These are phyloP conservation scores for Phytophthora cajani DNA, from an alignment of 352 stramenopile genomes.

Conservation along the genomic window DNA sequence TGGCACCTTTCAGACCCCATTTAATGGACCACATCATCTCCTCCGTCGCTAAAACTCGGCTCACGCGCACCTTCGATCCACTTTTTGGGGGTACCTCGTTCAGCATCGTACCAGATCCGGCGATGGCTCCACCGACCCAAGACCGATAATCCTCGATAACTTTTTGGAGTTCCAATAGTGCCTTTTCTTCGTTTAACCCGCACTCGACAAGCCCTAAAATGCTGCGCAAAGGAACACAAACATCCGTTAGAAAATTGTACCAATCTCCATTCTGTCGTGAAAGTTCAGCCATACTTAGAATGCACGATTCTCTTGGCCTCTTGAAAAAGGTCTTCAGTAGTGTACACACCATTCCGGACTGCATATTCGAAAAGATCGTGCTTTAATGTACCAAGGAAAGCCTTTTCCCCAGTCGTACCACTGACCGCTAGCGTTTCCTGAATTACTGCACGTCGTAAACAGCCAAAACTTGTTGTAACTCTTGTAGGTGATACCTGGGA, in stretches of 20 bases:
- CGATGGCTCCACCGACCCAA: conserved; percentile 51
- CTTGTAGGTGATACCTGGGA: conserved; percentile 79
- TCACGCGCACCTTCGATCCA: conserved; percentile 43
- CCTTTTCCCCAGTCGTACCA: conserved; percentile 62
- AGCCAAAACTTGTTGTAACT: conserved; percentile 80
- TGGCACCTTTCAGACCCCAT: conserved; percentile 84
- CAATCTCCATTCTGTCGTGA: not conserved
- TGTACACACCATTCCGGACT: conserved; percentile 46
- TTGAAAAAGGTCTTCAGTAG: conserved; percentile 39
- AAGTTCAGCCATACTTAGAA: conserved; percentile 53
- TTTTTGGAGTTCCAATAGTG: conserved; percentile 59
- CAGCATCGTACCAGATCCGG: conserved; percentile 37
- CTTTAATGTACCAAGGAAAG: conserved; percentile 81
- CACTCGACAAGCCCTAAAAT: conserved; percentile 76
- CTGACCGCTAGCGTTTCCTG: conserved; percentile 70
- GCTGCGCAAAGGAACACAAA: conserved; percentile 34
- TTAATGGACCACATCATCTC: conserved; percentile 89
- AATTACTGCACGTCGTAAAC: conserved; percentile 73
- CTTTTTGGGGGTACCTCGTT: conserved; percentile 41
- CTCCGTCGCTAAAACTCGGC: conserved; percentile 71
- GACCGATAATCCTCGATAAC: conserved; percentile 62
- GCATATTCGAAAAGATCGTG: conserved; percentile 83
- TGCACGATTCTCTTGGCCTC: conserved; percentile 62
- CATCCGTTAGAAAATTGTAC: not conserved
- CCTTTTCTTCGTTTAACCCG: conserved; percentile 62